These are phyloP conservation scores for Cyclostephanos tholiformis DNA, from an alignment of 108 stramenopile genomes.

Conservation along the genomic window DNA sequence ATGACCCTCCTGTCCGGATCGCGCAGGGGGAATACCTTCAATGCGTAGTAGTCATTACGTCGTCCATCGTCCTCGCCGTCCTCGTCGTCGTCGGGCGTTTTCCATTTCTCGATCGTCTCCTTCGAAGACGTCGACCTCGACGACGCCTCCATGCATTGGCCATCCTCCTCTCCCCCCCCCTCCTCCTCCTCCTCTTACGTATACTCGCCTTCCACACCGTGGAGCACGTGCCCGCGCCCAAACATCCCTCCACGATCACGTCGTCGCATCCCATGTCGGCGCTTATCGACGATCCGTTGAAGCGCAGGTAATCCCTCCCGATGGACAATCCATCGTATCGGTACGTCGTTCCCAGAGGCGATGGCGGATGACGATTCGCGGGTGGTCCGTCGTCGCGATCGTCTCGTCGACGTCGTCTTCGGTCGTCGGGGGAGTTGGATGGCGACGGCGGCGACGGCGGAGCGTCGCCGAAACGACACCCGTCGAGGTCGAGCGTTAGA, in stretches of 20 bases:
- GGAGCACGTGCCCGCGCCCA: constrained; percentile 75
- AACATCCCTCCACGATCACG: constrained; percentile 37
- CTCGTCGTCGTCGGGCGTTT: too few relatives aligned
- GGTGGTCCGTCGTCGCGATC: too few relatives aligned
- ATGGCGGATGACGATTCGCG: constrained; percentile 2
- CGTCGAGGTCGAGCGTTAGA: constrained; percentile 40
- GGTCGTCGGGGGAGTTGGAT: not conserved
- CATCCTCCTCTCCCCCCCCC: too few relatives aligned
- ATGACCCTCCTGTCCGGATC: constrained; percentile 47
- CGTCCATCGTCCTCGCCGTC: constrained; percentile 28
- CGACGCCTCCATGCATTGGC: too few relatives aligned
- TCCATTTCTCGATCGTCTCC: not conserved
- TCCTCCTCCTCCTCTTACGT: constrained; percentile 17
- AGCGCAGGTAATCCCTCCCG: constrained; percentile 73
- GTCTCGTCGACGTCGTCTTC: constrained; percentile 1
- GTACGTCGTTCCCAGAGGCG: constrained; percentile 57
- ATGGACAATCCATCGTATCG: constrained; percentile 78
- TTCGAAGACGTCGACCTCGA: not conserved
- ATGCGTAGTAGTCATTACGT: constrained; percentile 54
- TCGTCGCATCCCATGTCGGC: constrained; percentile 33
- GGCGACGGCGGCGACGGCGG: constrained; percentile 2
- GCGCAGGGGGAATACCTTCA: constrained; percentile 43
- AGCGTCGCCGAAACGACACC: constrained; percentile 40
- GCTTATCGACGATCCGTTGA: constrained; percentile 62
- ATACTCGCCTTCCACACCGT: constrained; percentile 54